A percentile compares a stretch with the other conserved stretches of the same genome.
Evolutionary conservation across 2,329 filamentous ascomycete species (phyloP).

Genomic region (Hypoxylon sp.): DNA sequence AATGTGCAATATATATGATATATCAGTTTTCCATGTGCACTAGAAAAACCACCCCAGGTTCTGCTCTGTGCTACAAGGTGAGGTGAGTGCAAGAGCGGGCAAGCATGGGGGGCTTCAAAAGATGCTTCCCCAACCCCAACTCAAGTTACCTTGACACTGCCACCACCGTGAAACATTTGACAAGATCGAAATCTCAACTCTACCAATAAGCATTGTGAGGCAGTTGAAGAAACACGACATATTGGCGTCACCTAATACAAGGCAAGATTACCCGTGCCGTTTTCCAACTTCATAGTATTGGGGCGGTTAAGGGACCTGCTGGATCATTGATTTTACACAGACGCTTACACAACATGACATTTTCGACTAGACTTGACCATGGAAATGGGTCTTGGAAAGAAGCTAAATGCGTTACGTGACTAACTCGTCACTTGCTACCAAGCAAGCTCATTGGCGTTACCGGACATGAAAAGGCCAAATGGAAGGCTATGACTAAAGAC

Average conservation of each 20-base stretch:
- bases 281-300: constrained; percentile 1
- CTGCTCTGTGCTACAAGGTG: background rate
- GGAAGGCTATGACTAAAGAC: constrained; percentile 3
- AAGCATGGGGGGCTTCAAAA: constrained; percentile 2
- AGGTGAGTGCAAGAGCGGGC: background rate
- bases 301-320: background rate
- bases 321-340: background rate
- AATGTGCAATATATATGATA: background rate
- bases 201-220: constrained; percentile 6
- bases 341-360: constrained; percentile 5
- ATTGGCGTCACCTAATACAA: background rate
- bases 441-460: constrained; percentile 6
- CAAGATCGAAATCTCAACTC: constrained; percentile 11
- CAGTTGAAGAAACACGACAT: constrained; percentile 1
- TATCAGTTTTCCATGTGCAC: background rate
- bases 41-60: background rate
- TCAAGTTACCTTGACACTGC: constrained; percentile 5
- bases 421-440: constrained; percentile 13
- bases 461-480: background rate
- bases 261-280: constrained; percentile 8
- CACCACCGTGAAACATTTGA: constrained; percentile 8
- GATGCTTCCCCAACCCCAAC: background rate
- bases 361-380: background rate
- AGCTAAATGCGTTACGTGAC: constrained; percentile 19
- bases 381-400: background rate